Evolutionary conservation across 108 stramenopile species (phyloP).

Genomic region (Cyclotella baltica): DNA sequence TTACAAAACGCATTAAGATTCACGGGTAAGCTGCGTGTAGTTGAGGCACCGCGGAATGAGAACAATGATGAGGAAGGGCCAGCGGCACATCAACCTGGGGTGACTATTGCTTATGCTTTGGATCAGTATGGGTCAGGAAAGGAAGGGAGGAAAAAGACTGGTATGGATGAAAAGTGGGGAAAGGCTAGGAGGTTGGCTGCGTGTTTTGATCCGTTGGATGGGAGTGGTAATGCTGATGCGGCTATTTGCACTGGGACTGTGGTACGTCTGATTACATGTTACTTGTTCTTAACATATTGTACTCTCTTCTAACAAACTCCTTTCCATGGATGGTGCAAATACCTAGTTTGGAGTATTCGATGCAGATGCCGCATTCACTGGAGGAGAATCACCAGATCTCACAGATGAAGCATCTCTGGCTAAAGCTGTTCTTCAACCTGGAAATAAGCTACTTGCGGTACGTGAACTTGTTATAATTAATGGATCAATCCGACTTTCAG

Average conservation of each 20-base stretch:
- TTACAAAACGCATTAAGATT: conserved; percentile 93
- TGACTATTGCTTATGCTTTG: conserved; percentile 85
- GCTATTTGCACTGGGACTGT: conserved; percentile 98
- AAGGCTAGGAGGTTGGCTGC: conserved; percentile 62
- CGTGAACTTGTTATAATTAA: background rate
- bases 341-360: conserved; percentile 92
- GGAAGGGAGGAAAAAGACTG: conserved; percentile 16
- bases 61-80: conserved; percentile 49
- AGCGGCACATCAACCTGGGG: conserved; percentile 86
- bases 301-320: background rate
- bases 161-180: conserved; percentile 38
- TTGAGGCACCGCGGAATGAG: conserved; percentile 64
- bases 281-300: background rate
- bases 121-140: conserved; percentile 52
- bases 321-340: background rate
- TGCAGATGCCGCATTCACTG: conserved; percentile 55
- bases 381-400: conserved; percentile 34
- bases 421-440: conserved; percentile 87
- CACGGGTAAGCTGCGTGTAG: conserved; percentile 79
- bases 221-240: conserved; percentile 98
- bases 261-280: conserved; percentile 15
- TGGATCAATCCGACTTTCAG: background rate
- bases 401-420: conserved; percentile 49
- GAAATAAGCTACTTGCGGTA: conserved; percentile 87
- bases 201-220: conserved; percentile 98